Conservation (phyloP, 139 green algal species). For the Chlamydomonas sphaeroides region DNA sequence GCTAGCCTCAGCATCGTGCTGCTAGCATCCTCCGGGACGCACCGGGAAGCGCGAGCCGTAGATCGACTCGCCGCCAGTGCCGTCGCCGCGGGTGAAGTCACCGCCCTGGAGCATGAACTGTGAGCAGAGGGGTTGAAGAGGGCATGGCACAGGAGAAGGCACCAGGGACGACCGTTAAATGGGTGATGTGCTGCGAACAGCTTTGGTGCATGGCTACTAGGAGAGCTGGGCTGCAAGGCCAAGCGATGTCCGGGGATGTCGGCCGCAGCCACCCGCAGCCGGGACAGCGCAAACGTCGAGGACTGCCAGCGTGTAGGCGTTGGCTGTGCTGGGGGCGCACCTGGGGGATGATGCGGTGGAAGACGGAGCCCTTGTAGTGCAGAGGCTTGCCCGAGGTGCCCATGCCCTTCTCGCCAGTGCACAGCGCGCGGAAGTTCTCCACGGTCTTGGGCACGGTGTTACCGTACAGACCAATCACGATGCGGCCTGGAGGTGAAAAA, state of each 20-base stretch:
- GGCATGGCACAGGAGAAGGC: neutral
- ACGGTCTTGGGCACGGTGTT: slow-evolving; percentile 83
- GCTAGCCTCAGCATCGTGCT: no score
- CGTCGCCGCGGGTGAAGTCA: slow-evolving; percentile 84
- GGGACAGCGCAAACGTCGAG: no score
- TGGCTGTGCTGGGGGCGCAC: no score
- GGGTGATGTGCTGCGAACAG: no score
- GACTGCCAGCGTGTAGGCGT: no score
- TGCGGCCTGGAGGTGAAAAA: slow-evolving; percentile 42
- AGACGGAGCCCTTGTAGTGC: slow-evolving; percentile 79
- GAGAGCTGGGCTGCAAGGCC: no score
- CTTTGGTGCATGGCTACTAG: no score
- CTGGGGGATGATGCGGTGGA: slow-evolving; percentile 92
- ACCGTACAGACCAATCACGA: slow-evolving; percentile 87
- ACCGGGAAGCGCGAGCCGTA: slow-evolving; percentile 85
- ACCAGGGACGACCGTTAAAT: no score
- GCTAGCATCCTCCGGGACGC: neutral
- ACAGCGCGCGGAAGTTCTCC: slow-evolving; percentile 73
- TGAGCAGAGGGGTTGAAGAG: slow-evolving; percentile 60
- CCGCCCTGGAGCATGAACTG: slow-evolving; percentile 93
- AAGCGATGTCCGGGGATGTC: no score
- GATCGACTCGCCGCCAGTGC: slow-evolving; percentile 90
- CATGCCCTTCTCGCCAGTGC: slow-evolving; percentile 78
- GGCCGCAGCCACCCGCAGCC: no score
- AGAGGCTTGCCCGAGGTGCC: slow-evolving; percentile 86